Evolutionary conservation across 106 monocot genomes (phyloP).

Genomic region (Hemerocallis citrina): DNA sequence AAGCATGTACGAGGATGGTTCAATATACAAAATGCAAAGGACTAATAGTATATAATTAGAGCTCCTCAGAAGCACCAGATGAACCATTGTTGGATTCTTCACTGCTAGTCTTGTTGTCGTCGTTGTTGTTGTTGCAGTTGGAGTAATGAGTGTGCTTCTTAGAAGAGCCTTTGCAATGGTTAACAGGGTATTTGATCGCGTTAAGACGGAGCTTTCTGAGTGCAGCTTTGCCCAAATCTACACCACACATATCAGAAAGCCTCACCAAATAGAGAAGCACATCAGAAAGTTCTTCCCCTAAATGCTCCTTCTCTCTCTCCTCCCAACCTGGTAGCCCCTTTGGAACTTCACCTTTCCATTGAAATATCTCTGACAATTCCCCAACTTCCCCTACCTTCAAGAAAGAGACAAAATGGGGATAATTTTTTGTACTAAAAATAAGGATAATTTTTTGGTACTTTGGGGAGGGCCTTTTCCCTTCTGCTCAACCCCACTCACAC

Average conservation of each 20-base stretch:
- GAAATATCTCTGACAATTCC: constrained; percentile 91
- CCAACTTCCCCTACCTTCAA: constrained; percentile 84
- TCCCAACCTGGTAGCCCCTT: constrained; percentile 74
- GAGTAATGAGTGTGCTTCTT: constrained; percentile 27
- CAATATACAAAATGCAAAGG: no score
- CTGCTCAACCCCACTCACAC: no score
- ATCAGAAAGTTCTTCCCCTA: constrained; percentile 89
- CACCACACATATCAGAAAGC: constrained; percentile 77
- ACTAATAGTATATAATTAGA: no score
- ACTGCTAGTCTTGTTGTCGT: background rate
- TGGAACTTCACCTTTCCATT: constrained; percentile 89
- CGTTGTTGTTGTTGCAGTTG: background rate
- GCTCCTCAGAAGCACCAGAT: background rate
- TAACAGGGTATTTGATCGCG: constrained; percentile 63
- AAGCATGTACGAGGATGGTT: no score
- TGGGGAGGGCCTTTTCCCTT: no score
- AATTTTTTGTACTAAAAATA: no score
- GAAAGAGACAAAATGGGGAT: background rate
- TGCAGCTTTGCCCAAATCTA: constrained; percentile 68
- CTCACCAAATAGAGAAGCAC: constrained; percentile 83
- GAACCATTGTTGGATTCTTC: background rate
- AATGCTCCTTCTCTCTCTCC: constrained; percentile 68
- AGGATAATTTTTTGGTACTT: no score
- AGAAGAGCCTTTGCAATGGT: constrained; percentile 55
- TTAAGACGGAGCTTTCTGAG: constrained; percentile 74